Evolutionary conservation across 768 basidiomycete species (phyloP), one percentile per base, ranked within the genome.

Genomic region (Suillus subluteus): DNA sequence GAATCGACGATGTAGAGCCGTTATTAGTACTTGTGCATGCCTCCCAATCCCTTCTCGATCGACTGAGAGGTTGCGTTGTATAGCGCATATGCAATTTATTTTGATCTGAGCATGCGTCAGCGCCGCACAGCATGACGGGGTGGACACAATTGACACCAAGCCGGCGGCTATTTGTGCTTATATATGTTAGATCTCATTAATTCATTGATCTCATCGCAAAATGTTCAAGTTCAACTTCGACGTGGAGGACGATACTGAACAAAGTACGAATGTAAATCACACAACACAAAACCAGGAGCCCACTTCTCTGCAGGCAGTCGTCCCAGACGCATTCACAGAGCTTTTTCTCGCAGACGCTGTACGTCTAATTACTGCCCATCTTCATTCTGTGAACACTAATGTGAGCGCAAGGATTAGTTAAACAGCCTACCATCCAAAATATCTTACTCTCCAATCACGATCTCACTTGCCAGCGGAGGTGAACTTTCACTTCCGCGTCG

Each of bases 381-480:
- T 30, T 21, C 23, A 9, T 41, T 9, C 40, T 62, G 30, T 58
- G 41, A 54, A 30, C 55, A 48, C 66, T 70, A 63, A 58, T 66
- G 26, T 32, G 66, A 67, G 54, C 37, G 68, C 67, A 65, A 75
- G 72, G 68, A 71, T 68, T 80, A 96, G 94, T 75, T 96, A 63
- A 81, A 85, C 62, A 77, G 82, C 5, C 82, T 97, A 6, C 95
- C 96, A 1, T 80, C 84, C 2, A 77, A 84, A 13, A 88, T 98
- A 68, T 95, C 94, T 0, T 96, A 91, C 75, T 95, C 96, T 0
- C 89, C 92, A 3, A 70, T 96, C 16, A 72, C 76, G 4, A 77
- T 91, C 5, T 85, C 87, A 2, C 77, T 86, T 6, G 69, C 77
- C 0, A 78, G 77, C 26, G 77, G 73, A 16, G 64, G 73, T 4